Conservation (phyloP, 116 monocot genomes). For the Posidonia oceanica region DNA sequence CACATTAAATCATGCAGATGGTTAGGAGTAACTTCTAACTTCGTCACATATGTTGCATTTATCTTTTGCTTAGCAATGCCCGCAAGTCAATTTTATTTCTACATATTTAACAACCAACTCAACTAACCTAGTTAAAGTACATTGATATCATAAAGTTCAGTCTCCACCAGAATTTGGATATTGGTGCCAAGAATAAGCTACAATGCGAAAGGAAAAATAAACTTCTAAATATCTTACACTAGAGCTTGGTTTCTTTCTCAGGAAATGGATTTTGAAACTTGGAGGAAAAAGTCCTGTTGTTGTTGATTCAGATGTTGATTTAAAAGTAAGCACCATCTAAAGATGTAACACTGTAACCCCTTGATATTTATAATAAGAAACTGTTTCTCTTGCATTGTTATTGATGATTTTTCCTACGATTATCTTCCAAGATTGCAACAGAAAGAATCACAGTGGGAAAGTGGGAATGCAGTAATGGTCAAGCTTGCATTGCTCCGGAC, state of each 20-base stretch:
- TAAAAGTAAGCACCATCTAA: conserved; percentile 26
- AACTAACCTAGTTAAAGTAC: no score
- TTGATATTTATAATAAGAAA: not conserved
- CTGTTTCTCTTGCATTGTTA: not conserved
- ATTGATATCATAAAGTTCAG: no score
- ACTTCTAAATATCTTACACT: no score
- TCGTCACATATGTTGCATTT: no score
- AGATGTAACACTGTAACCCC: not conserved
- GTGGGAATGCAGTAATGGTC: conserved; percentile 93
- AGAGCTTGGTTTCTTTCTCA: conserved; percentile 5
- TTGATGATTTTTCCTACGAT: not conserved
- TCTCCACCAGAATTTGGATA: no score
- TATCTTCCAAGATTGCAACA: conserved; percentile 3
- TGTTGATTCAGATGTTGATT: conserved; percentile 53
- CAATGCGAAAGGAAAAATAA: no score
- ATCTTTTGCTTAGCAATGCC: no score
- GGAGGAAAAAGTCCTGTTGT: conserved; percentile 84
- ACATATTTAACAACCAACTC: no score
- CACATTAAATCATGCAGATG: no score
- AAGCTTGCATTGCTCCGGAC: conserved; percentile 90
- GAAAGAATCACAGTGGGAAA: conserved; percentile 75
- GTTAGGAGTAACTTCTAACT: no score
- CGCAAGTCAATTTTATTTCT: no score
- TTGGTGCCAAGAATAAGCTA: no score
- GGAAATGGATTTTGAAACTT: conserved; percentile 78